Conservation (phyloP, 2,329 filamentous ascomycete genomes). For the Waltergamsia citrina region DNA sequence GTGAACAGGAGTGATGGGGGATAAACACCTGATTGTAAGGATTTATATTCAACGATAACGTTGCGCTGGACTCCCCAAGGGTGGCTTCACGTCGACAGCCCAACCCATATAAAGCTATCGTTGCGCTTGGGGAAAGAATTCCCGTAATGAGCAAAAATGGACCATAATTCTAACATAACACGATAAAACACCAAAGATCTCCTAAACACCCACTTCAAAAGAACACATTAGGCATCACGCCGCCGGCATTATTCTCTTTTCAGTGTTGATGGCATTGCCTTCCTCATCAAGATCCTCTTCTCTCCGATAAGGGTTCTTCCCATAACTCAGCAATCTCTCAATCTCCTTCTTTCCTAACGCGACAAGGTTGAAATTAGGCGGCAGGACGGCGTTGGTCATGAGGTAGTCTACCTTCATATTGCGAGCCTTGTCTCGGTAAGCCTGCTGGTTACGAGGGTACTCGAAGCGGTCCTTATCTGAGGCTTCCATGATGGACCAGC, state of each 20-base stretch:
- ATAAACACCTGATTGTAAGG: too few relatives aligned
- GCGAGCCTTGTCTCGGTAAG: slow-evolving; percentile 48
- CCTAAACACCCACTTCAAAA: background rate
- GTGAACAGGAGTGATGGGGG: too few relatives aligned
- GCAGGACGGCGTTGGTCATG: slow-evolving; percentile 31
- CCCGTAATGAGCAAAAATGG: too few relatives aligned
- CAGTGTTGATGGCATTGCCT: slow-evolving; percentile 28
- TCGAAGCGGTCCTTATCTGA: slow-evolving; percentile 26
- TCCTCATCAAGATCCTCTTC: slow-evolving; percentile 34
- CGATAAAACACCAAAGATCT: background rate
- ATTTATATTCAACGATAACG: too few relatives aligned
- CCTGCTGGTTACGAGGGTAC: slow-evolving; percentile 39
- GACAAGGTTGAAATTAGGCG: slow-evolving; percentile 39
- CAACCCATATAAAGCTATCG: too few relatives aligned
- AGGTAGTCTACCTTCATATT: slow-evolving; percentile 45
- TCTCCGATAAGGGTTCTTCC: slow-evolving; percentile 38
- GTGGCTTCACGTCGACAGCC: too few relatives aligned
- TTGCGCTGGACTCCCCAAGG: too few relatives aligned
- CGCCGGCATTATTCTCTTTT: slow-evolving; percentile 6
- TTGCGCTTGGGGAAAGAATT: too few relatives aligned
- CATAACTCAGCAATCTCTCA: slow-evolving; percentile 23
- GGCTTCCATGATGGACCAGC: slow-evolving; percentile 21
- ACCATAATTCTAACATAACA: background rate
- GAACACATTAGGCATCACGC: background rate
- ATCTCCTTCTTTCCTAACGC: slow-evolving; percentile 40